These are phyloP conservation scores for Ascochyta rabiei DNA, from an alignment of 2,329 filamentous ascomycete genomes.

Conservation along the genomic window DNA sequence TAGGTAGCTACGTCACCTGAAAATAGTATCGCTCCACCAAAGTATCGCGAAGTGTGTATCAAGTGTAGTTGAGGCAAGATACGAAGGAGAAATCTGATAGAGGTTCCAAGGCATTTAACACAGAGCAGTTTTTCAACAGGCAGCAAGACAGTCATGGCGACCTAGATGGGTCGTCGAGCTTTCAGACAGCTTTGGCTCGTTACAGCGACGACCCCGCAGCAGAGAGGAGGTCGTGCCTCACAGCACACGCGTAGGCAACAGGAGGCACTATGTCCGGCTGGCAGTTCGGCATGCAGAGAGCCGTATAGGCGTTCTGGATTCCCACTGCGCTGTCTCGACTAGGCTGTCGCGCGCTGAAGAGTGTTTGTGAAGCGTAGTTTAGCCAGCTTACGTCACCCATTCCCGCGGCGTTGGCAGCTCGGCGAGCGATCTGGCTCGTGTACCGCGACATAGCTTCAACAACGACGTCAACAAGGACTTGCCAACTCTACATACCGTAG, in stretches of 20 bases:
- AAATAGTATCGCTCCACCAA: neutral
- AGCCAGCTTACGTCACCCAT: neutral
- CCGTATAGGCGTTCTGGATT: neutral
- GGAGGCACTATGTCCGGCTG: neutral
- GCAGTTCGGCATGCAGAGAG: neutral
- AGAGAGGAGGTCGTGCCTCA: neutral
- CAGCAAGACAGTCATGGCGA: neutral
- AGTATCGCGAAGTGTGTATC: neutral
- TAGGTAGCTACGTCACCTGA: conserved; percentile 11
- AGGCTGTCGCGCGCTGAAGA: neutral
- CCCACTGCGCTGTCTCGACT: neutral
- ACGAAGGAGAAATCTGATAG: neutral
- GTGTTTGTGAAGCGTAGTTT: neutral
- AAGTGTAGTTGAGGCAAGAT: neutral
- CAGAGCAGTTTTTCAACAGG: neutral
- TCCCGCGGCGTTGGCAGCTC: neutral
- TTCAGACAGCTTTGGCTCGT: neutral
- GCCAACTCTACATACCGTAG: neutral
- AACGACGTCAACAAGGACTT: conserved; percentile 3
- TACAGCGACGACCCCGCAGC: neutral
- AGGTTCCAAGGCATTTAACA: neutral
- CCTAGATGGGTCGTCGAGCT: neutral
- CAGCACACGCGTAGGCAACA: neutral
- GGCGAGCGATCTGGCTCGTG: conserved; percentile 11
- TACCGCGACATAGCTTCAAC: conserved; percentile 7